Base-by-base conservation (phyloP, 108 stramenopile genomes). In the Cyclotella atomus region DNA sequence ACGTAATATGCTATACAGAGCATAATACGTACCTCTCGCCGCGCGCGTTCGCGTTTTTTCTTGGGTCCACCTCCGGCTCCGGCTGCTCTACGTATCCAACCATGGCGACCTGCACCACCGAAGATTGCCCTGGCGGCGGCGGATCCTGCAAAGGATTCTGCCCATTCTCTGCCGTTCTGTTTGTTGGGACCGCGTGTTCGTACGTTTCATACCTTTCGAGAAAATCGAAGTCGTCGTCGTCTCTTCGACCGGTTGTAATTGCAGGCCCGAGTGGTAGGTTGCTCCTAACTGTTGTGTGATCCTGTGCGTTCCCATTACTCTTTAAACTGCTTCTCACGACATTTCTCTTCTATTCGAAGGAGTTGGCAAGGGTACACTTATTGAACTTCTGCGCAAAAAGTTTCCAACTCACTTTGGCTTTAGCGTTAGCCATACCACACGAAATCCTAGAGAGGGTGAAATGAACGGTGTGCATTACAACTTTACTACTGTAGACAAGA, bases 391-490 rank as follows among this genome's bases (percentile, higher is more conserved):
- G 47, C 83, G 88, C 73, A 81, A 89, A 61, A 77, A 82, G n/a
- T 91, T 87, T 61, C 85, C 88, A n/a, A 29, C 52, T 19, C 41
- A 65, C 19, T 71, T 71, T 56, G 70, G 70, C 59, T 97, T 99
- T 62, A 89, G 85, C 30, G 97, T 98, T 21, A 95, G 93, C 36
- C 99, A 98, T 71, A 99, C 99, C 52, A 98, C 99, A 0, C 86
- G 98, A 8, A 80, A 83, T 15, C 97, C 98, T 21, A 94, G 98
- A 21, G 86, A 87, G 47, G 96, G 96, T 24, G 96, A 97, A 72
- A 62, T 79, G 35, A 77, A 97, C 65, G 96, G 97, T 1, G 85
- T 91, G 41, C 93, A 98, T 76, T 99, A 99, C 75, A 83, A 97
- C 78, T 99, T 98, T 67, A 84, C 90, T 54, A 90, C 89, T 3